These are phyloP conservation scores for Candida koratica DNA, from an alignment of 805 yeast genomes.

Conservation along the genomic window DNA sequence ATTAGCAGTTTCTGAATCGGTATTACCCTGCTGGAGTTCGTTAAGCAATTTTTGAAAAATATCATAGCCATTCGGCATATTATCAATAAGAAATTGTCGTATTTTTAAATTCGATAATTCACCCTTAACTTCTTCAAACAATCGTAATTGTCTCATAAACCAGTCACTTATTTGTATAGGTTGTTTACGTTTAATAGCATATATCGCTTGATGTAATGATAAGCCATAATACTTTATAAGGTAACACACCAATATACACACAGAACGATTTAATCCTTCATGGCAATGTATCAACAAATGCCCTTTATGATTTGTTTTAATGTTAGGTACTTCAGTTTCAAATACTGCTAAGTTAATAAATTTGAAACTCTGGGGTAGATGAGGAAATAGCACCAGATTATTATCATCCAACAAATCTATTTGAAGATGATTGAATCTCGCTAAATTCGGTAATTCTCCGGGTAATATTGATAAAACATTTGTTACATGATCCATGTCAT, in stretches of 20 bases:
- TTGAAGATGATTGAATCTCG: constrained; percentile 50
- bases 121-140: constrained; percentile 46
- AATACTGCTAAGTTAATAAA: constrained; percentile 43
- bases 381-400: constrained; percentile 58
- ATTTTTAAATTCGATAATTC: constrained; percentile 23
- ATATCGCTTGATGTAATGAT: constrained; percentile 56
- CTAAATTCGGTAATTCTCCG: constrained; percentile 53
- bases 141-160: constrained; percentile 65
- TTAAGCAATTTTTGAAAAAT: background rate
- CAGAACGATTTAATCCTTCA: constrained; percentile 51
- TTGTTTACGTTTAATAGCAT: constrained; percentile 69
- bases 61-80: constrained; percentile 28
- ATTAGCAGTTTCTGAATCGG: background rate
- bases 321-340: constrained; percentile 26
- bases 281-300: constrained; percentile 51
- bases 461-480: constrained; percentile 70
- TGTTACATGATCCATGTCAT: constrained; percentile 53
- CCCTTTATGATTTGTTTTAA: constrained; percentile 34
- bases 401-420: constrained; percentile 72
- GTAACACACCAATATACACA: constrained; percentile 43
- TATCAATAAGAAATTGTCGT: constrained; percentile 24
- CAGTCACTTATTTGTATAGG: constrained; percentile 58
- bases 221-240: constrained; percentile 54
- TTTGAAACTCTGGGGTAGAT: constrained; percentile 55
- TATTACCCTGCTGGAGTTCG: background rate